phyloP scores from a whole-genome alignment of 2,329 filamentous ascomycete genomes.

The Trichophyton mentagrophytes region DNA sequence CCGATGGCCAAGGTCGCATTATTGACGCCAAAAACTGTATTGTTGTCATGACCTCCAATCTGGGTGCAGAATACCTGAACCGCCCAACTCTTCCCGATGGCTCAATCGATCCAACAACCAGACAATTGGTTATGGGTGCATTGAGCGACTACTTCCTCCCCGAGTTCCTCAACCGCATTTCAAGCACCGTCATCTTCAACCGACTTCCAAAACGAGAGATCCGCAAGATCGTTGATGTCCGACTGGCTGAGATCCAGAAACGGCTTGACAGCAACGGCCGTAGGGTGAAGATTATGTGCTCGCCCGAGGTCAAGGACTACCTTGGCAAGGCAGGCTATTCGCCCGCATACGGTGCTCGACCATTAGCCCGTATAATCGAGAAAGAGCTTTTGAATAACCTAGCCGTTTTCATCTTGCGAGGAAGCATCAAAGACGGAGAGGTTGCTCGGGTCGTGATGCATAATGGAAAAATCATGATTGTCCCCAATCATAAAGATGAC shows the following conservation, averaged over 20 bases:
- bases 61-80: constrained; percentile 86
- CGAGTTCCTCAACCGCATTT: constrained; percentile 97
- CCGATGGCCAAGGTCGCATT: constrained; percentile 88
- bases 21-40: constrained; percentile 97
- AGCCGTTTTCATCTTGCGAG: constrained; percentile 79
- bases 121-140: constrained; percentile 79
- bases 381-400: constrained; percentile 92
- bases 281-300: constrained; percentile 72
- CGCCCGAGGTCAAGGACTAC: constrained; percentile 80
- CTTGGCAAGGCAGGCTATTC: constrained; percentile 85
- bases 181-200: constrained; percentile 95
- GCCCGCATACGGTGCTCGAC: constrained; percentile 85
- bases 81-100: constrained; percentile 67
- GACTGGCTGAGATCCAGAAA: constrained; percentile 78
- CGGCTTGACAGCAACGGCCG: constrained; percentile 74
- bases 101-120: constrained; percentile 70
- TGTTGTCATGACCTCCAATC: constrained; percentile 96
- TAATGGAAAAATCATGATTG: constrained; percentile 65
- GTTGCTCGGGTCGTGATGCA: constrained; percentile 63
- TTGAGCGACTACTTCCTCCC: constrained; percentile 94
- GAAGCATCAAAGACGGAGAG: constrained; percentile 76
- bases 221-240: constrained; percentile 86
- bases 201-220: constrained; percentile 82
- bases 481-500: constrained; percentile 66
- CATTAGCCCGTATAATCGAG: constrained; percentile 80